Evolutionary conservation across 768 basidiomycete species (phyloP).

Genomic region (Boletales sp.): DNA sequence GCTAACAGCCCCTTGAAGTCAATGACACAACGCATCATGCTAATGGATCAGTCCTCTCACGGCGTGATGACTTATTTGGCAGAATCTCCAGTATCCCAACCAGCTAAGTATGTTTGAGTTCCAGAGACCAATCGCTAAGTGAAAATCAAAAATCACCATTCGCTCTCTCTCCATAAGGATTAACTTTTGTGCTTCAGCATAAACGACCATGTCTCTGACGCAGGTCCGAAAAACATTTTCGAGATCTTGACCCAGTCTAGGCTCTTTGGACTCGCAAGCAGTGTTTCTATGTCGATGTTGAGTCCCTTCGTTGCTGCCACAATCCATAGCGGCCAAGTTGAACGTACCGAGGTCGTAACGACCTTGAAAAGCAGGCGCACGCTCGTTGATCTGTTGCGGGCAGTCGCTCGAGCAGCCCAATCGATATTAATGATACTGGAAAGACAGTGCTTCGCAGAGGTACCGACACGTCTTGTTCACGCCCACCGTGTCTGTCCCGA

Average conservation of each 20-base stretch:
- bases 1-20: too few species aligned
- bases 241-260: conserved; percentile 90
- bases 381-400: conserved; percentile 86
- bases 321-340: background rate
- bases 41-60: too few species aligned
- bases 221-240: conserved; percentile 91
- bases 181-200: conserved; percentile 95
- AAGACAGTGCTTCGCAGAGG: conserved; percentile 92
- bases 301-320: background rate
- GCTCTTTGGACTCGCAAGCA: conserved; percentile 75
- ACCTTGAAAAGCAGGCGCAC: conserved; percentile 83
- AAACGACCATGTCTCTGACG: conserved; percentile 80
- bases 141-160: conserved; percentile 42
- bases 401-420: conserved; percentile 82
- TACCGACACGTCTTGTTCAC: conserved; percentile 90
- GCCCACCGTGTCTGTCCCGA: conserved; percentile 84
- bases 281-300: conserved; percentile 55
- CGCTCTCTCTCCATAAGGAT: conserved; percentile 63
- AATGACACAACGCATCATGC: too few species aligned
- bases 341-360: conserved; percentile 80
- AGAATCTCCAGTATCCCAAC: too few species aligned
- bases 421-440: conserved; percentile 96
- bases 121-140: too few species aligned
- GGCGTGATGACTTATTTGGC: too few species aligned
- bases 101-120: too few species aligned